phyloP scores from a whole-genome alignment of 306 rosid species.

The Pyrus communis region DNA sequence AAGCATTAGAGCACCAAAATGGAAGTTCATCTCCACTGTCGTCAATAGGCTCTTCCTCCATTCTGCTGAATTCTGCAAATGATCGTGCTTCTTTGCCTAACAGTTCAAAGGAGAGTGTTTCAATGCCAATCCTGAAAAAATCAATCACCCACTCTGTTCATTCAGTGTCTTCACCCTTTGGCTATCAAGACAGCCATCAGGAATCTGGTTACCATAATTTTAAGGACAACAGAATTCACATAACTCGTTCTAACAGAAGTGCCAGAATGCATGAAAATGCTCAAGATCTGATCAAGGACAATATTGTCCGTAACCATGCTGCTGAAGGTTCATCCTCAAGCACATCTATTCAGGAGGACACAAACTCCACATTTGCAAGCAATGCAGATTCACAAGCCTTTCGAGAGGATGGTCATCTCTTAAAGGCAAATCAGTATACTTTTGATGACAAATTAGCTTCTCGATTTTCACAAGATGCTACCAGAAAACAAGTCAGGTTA shows the following conservation, averaged over 20 bases:
- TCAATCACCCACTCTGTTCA: conserved; percentile 12
- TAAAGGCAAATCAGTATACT: conserved; percentile 17
- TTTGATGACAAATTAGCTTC: conserved; percentile 25
- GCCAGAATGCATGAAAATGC: conserved; percentile 27
- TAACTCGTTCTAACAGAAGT: conserved; percentile 20
- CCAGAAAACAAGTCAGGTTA: conserved; percentile 22
- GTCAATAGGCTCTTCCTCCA: conserved; percentile 10
- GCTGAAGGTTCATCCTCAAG: conserved; percentile 27
- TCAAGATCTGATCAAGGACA: conserved; percentile 11
- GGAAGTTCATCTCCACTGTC: conserved; percentile 27
- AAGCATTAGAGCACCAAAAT: conserved; percentile 19
- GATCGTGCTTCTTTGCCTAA: conserved; percentile 15
- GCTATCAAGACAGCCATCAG: conserved; percentile 5
- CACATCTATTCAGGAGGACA: conserved; percentile 21
- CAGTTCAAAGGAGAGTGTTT: conserved; percentile 14
- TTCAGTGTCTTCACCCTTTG: conserved; percentile 13
- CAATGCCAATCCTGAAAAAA: conserved; percentile 19
- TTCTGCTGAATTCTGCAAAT: conserved; percentile 11
- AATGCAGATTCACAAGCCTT: conserved; percentile 23
- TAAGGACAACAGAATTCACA: conserved; percentile 7
- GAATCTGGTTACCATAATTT: conserved; percentile 1
- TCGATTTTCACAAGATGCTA: conserved; percentile 28
- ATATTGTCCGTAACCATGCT: conserved; percentile 10
- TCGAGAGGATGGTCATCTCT: conserved; percentile 19
- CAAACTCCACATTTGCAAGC: conserved; percentile 19